Conservation (phyloP, 2,329 filamentous ascomycete genomes). For the Huntiella decipiens region DNA sequence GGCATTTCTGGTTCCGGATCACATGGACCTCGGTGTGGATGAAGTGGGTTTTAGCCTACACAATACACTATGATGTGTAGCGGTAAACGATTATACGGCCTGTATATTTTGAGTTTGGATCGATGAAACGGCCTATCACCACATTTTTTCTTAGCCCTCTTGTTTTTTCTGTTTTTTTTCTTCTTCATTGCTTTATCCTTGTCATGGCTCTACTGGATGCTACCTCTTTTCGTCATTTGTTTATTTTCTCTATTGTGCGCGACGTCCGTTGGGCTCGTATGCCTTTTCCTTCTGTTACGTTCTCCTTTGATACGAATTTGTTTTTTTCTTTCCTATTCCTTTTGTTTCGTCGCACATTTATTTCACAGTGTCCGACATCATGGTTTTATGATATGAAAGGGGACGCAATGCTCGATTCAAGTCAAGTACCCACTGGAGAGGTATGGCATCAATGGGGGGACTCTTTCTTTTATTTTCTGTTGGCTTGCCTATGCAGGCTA, state of each 20-base stretch:
- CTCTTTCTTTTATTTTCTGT: too few species aligned
- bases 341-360: conserved; percentile 1
- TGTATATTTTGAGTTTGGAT: too few species aligned
- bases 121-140: conserved; percentile 11
- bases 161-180: conserved; percentile 1
- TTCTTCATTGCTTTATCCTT: conserved; percentile 7
- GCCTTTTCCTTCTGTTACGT: conserved; percentile 3
- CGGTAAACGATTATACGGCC: too few species aligned
- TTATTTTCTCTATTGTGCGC: too few species aligned
- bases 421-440: too few species aligned
- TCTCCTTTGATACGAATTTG: conserved; percentile 12
- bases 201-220: conserved; percentile 6
- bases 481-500: too few species aligned
- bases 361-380: conserved; percentile 3
- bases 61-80: too few species aligned
- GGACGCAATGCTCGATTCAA: neutral
- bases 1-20: too few species aligned
- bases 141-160: conserved; percentile 4
- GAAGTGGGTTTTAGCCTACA: too few species aligned
- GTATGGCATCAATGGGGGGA: too few species aligned
- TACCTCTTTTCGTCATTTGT: conserved; percentile 1
- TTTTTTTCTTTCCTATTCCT: conserved; percentile 12
- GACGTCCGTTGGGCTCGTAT: too few species aligned
- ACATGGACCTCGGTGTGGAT: too few species aligned
- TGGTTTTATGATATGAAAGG: conserved; percentile 1